phyloP scores from a whole-genome alignment of 805 yeast genomes.

The Candida xyloterini region DNA sequence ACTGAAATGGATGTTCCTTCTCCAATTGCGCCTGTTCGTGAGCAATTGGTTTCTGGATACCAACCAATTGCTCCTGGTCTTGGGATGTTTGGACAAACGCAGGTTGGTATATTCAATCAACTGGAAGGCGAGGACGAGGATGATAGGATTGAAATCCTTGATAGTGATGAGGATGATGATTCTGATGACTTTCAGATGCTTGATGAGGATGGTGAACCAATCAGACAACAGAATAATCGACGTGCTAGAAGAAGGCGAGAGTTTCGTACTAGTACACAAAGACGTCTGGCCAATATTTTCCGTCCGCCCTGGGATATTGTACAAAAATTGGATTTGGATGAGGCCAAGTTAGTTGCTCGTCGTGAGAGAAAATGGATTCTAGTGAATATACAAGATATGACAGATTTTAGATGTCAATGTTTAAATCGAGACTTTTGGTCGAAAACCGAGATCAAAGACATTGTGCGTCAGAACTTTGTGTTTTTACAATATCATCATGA shows the following conservation, averaged over 20 bases:
- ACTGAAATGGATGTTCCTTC: constrained; percentile 59
- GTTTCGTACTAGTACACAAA: constrained; percentile 43
- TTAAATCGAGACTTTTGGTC: constrained; percentile 95
- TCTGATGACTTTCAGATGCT: constrained; percentile 38
- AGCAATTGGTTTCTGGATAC: constrained; percentile 43
- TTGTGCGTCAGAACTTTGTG: constrained; percentile 65
- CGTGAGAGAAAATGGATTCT: constrained; percentile 72
- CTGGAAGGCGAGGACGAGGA: constrained; percentile 30
- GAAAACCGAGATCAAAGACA: constrained; percentile 55
- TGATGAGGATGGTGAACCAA: constrained; percentile 38
- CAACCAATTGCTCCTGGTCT: constrained; percentile 25
- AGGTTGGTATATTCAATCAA: constrained; percentile 61
- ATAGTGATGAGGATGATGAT: constrained; percentile 32
- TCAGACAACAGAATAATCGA: constrained; percentile 34
- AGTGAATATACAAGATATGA: constrained; percentile 80
- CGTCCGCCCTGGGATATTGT: constrained; percentile 94
- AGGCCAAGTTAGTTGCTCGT: constrained; percentile 69
- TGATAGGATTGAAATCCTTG: constrained; percentile 16
- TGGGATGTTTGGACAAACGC: constrained; percentile 48
- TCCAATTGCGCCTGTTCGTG: constrained; percentile 75
- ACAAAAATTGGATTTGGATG: constrained; percentile 61
- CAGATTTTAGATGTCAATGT: constrained; percentile 85
- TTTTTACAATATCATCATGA: constrained; percentile 84
- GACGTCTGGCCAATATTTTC: constrained; percentile 76
- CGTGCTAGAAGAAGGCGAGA: constrained; percentile 28